A percentile compares a stretch with the other conserved stretches of the same genome.
phyloP scores from a whole-genome alignment of 2,329 filamentous ascomycete genomes.

The Scorias spongiosa region DNA sequence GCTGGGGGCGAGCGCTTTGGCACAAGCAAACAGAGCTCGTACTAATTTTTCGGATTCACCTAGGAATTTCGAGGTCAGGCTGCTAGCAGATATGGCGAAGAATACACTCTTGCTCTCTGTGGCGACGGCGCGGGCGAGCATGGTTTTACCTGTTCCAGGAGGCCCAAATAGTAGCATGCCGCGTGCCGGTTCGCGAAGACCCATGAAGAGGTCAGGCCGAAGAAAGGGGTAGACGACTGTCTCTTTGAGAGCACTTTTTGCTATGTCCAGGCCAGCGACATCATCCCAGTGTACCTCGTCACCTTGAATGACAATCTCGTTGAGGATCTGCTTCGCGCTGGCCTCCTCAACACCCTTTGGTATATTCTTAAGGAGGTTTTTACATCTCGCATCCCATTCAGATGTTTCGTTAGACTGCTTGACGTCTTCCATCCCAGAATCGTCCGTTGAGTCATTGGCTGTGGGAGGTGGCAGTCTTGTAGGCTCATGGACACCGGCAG shows the following conservation, averaged over 20 bases:
- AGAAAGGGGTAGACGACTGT: conserved; percentile 95
- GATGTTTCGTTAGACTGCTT: conserved; percentile 21
- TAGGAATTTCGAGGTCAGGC: conserved; percentile 86
- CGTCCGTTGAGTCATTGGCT: conserved; percentile 29
- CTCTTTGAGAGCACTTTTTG: conserved; percentile 85
- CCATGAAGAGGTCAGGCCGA: conserved; percentile 89
- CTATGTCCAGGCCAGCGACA: conserved; percentile 76
- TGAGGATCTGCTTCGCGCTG: conserved; percentile 81
- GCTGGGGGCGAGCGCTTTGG: conserved; percentile 74
- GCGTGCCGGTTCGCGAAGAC: conserved; percentile 78
- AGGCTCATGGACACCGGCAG: neutral
- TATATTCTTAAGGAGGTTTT: conserved; percentile 56
- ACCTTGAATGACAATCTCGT: conserved; percentile 87
- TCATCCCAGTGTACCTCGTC: conserved; percentile 93
- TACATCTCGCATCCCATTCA: conserved; percentile 47
- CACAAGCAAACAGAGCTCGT: conserved; percentile 76
- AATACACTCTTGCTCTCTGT: conserved; percentile 92
- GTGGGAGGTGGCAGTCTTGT: conserved; percentile 30
- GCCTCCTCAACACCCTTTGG: conserved; percentile 67
- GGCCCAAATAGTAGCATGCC: conserved; percentile 95
- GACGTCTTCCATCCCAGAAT: conserved; percentile 25
- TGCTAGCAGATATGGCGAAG: conserved; percentile 92
- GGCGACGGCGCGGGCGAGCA: conserved; percentile 86
- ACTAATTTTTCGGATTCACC: conserved; percentile 96
- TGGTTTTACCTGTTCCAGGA: conserved; percentile 96